Evolutionary conservation across 2,329 filamentous ascomycete genomes (phyloP).

Genomic region (Cryoendolithus antarcticus): DNA sequence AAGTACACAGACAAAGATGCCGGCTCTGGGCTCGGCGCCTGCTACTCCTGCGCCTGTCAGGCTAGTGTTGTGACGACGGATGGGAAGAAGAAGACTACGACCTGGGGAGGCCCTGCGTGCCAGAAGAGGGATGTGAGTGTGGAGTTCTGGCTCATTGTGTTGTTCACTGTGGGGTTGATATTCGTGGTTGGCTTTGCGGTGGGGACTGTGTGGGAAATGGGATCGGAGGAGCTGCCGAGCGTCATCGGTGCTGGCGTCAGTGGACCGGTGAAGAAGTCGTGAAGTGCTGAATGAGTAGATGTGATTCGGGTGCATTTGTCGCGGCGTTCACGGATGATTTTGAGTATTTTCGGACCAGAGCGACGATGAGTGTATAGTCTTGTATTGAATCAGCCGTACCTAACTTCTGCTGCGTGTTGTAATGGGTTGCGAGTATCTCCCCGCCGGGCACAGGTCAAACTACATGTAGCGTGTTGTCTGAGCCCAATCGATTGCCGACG

Average conservation of each 20-base stretch:
- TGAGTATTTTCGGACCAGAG: too few species aligned
- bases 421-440: too few species aligned
- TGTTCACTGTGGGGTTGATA: conserved; percentile 59
- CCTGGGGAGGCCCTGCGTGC: conserved; percentile 78
- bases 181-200: conserved; percentile 58
- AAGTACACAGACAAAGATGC: conserved; percentile 43
- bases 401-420: too few species aligned
- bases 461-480: too few species aligned
- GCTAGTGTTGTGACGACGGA: conserved; percentile 41
- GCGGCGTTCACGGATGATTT: too few species aligned
- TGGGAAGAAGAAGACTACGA: conserved; percentile 47
- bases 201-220: conserved; percentile 69
- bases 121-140: conserved; percentile 84
- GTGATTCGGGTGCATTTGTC: too few species aligned
- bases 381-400: too few species aligned
- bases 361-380: too few species aligned
- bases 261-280: conserved; percentile 31
- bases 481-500: too few species aligned
- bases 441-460: too few species aligned
- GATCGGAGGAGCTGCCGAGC: conserved; percentile 75
- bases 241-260: conserved; percentile 94
- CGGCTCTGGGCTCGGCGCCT: conserved; percentile 32
- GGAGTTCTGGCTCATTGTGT: conserved; percentile 76
- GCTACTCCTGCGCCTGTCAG: conserved; percentile 70
- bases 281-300: too few species aligned